Conservation (phyloP, 2,329 filamentous ascomycete species). For the Alternaria postmessia region DNA sequence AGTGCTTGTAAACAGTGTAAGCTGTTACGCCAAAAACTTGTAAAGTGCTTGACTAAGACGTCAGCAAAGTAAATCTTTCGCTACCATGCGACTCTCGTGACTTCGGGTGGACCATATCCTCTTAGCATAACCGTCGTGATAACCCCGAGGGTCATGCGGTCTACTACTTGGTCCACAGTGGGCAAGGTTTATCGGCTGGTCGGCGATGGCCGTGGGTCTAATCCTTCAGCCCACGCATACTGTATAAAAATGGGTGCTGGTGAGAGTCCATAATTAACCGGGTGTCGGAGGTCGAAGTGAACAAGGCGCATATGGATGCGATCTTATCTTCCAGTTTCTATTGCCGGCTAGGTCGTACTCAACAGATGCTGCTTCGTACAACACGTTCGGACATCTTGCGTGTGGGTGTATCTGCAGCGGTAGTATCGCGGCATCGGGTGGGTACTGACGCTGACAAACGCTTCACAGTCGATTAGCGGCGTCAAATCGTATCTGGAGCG, state of each 20-base stretch:
- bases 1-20: constrained; percentile 64
- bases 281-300: constrained; percentile 77
- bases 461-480: background rate
- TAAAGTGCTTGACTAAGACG: constrained; percentile 74
- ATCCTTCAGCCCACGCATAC: constrained; percentile 74
- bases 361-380: constrained; percentile 52
- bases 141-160: constrained; percentile 78
- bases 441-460: background rate
- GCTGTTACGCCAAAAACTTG: constrained; percentile 69
- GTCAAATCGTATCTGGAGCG: background rate
- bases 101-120: constrained; percentile 72
- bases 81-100: constrained; percentile 61
- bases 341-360: constrained; percentile 66
- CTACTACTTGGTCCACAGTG: constrained; percentile 73
- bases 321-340: constrained; percentile 66
- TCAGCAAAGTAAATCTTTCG: constrained; percentile 74
- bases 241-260: constrained; percentile 81
- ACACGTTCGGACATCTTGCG: background rate
- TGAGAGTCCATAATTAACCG: constrained; percentile 81
- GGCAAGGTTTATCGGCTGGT: constrained; percentile 70
- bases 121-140: constrained; percentile 65
- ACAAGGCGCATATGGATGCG: constrained; percentile 72
- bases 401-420: background rate
- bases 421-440: background rate
- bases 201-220: constrained; percentile 66